These are phyloP conservation scores for Tetramitus jugosus DNA, from an alignment of 208 protist species.

Conservation along the genomic window DNA sequence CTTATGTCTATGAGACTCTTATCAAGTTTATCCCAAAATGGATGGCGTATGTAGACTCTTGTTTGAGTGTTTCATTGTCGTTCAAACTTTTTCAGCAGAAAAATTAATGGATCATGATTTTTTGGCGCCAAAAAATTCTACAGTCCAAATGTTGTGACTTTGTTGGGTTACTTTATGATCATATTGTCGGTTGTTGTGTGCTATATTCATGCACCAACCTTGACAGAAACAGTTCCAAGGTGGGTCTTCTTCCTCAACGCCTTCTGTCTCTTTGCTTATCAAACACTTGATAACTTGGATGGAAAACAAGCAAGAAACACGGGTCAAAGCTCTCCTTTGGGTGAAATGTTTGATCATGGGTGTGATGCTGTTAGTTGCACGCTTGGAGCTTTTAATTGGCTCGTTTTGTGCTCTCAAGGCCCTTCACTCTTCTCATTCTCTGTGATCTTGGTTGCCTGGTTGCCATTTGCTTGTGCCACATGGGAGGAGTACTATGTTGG, in stretches of 20 bases:
- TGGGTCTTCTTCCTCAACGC: conserved; percentile 73
- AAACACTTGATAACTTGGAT: conserved; percentile 88
- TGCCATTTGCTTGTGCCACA: conserved; percentile 11
- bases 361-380: conserved; percentile 51
- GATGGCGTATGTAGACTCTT: not conserved
- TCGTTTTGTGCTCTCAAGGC: not conserved
- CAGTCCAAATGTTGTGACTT: conserved; percentile 4
- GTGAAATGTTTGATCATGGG: conserved; percentile 90
- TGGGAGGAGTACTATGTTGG: conserved; percentile 19
- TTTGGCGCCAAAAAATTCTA: not conserved
- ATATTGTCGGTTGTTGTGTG: not conserved
- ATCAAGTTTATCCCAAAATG: not conserved
- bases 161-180: not conserved
- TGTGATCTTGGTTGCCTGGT: not conserved
- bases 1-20: not conserved
- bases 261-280: conserved; percentile 61
- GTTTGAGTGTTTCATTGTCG: not conserved
- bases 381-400: not conserved
- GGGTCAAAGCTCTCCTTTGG: conserved; percentile 67
- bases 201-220: not conserved
- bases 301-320: conserved; percentile 87
- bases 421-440: not conserved
- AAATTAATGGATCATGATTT: not conserved
- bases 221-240: conserved; percentile 35
- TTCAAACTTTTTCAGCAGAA: not conserved